Conservation (phyloP, 164 flowering plant species). For the Sextonia rubra region DNA sequence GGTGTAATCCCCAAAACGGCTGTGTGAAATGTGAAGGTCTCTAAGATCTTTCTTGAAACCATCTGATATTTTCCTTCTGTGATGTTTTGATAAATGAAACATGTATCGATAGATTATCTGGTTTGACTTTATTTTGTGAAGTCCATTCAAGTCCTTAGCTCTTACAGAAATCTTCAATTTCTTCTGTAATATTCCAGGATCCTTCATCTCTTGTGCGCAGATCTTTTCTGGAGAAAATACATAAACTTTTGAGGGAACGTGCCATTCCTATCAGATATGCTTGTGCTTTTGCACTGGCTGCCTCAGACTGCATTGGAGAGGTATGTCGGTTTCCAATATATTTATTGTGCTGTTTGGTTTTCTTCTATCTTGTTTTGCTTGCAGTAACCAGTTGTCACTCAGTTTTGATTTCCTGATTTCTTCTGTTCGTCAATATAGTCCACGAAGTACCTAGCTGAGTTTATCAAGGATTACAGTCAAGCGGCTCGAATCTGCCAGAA, state of each 20-base stretch:
- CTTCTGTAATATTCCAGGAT: conserved; percentile 41
- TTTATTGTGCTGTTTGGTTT: conserved; percentile 8
- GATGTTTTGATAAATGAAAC: background rate
- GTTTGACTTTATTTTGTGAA: background rate
- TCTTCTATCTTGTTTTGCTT: background rate
- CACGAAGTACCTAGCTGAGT: conserved; percentile 60
- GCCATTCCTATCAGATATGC: conserved; percentile 72
- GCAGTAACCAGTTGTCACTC: background rate
- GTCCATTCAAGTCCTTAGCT: background rate
- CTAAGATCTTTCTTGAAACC: background rate
- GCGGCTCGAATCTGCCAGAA: conserved; percentile 39
- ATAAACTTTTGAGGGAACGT: conserved; percentile 57
- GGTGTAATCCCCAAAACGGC: too few species aligned
- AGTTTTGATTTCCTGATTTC: conserved; percentile 1
- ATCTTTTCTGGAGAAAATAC: conserved; percentile 51
- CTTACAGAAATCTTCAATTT: background rate
- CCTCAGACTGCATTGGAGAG: conserved; percentile 47
- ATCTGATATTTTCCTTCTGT: background rate
- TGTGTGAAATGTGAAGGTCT: background rate
- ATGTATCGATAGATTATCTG: background rate
- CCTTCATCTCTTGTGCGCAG: conserved; percentile 41
- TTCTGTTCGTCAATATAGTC: conserved; percentile 32
- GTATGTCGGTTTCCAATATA: conserved; percentile 19
- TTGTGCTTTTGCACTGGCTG: conserved; percentile 72
- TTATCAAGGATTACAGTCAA: conserved; percentile 47